phyloP scores from a whole-genome alignment of 1,284 basidiomycete species.

The Tilletia indica region DNA sequence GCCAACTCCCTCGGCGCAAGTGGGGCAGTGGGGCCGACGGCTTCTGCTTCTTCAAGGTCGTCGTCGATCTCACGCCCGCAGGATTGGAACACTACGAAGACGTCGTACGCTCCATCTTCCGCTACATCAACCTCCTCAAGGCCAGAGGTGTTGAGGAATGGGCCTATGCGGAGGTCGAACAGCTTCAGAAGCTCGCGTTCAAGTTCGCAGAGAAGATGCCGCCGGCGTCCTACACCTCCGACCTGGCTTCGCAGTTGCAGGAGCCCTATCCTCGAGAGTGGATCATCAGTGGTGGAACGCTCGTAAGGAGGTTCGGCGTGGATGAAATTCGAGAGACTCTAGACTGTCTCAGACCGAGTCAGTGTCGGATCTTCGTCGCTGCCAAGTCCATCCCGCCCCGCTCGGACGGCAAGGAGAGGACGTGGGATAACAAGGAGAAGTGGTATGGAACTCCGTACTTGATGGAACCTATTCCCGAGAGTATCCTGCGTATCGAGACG shows the following conservation, averaged over 20 bases:
- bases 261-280: slow-evolving; percentile 78
- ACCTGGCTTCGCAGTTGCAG: slow-evolving; percentile 73
- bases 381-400: slow-evolving; percentile 60
- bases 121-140: slow-evolving; percentile 82
- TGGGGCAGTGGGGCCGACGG: slow-evolving; percentile 68
- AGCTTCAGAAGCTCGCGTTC: slow-evolving; percentile 76
- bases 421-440: slow-evolving; percentile 47
- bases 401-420: slow-evolving; percentile 31
- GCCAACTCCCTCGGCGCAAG: slow-evolving; percentile 76
- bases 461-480: slow-evolving; percentile 24
- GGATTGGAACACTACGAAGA: slow-evolving; percentile 84
- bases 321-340: slow-evolving; percentile 68
- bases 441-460: slow-evolving; percentile 56
- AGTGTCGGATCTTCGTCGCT: slow-evolving; percentile 74
- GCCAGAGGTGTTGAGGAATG: slow-evolving; percentile 68
- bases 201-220: slow-evolving; percentile 81
- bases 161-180: slow-evolving; percentile 76
- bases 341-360: slow-evolving; percentile 65
- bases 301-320: slow-evolving; percentile 76
- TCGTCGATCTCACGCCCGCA: slow-evolving; percentile 74
- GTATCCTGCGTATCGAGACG: neutral
- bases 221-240: slow-evolving; percentile 77
- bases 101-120: slow-evolving; percentile 73
- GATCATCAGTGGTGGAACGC: slow-evolving; percentile 71
- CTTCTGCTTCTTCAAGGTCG: slow-evolving; percentile 86